These are phyloP conservation scores for Fraxinus sp. DNA, from an alignment of 305 asterid species.

Conservation along the genomic window DNA sequence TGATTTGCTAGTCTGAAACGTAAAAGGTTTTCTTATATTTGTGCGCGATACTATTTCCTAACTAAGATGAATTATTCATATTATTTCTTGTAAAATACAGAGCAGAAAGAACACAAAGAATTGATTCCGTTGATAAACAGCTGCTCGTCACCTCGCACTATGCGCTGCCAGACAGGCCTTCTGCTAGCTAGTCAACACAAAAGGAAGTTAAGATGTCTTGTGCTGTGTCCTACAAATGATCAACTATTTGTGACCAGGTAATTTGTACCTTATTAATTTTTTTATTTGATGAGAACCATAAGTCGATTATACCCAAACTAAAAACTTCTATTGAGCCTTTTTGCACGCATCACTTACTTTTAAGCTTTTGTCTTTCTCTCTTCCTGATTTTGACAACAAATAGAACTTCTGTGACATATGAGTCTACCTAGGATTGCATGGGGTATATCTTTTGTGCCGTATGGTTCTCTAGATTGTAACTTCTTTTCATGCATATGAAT, in stretches of 20 bases:
- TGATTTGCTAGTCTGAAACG: background rate
- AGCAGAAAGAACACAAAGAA: constrained; percentile 53
- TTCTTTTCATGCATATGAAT: constrained; percentile 7
- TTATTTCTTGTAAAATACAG: constrained; percentile 37
- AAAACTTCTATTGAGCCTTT: background rate
- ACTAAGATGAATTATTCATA: background rate
- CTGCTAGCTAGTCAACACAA: constrained; percentile 72
- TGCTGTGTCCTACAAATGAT: constrained; percentile 80
- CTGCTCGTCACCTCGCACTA: constrained; percentile 50
- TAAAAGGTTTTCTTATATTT: background rate
- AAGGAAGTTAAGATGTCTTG: constrained; percentile 83
- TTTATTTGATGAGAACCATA: background rate
- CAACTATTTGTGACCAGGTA: constrained; percentile 89
- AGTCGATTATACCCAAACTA: background rate
- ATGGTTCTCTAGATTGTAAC: background rate
- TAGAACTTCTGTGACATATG: background rate
- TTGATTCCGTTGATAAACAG: constrained; percentile 56
- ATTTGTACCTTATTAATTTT: constrained; percentile 1
- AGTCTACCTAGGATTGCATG: constrained; percentile 2
- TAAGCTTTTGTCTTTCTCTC: constrained; percentile 3
- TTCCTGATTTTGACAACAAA: background rate
- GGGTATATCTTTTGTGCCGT: background rate
- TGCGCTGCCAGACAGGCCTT: constrained; percentile 50
- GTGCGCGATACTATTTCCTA: background rate
- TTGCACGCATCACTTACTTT: background rate